Evolutionary conservation across 345 rosid species (phyloP), one percentile per base, ranked within the genome.

Genomic region (Hypericum androsaemum): DNA sequence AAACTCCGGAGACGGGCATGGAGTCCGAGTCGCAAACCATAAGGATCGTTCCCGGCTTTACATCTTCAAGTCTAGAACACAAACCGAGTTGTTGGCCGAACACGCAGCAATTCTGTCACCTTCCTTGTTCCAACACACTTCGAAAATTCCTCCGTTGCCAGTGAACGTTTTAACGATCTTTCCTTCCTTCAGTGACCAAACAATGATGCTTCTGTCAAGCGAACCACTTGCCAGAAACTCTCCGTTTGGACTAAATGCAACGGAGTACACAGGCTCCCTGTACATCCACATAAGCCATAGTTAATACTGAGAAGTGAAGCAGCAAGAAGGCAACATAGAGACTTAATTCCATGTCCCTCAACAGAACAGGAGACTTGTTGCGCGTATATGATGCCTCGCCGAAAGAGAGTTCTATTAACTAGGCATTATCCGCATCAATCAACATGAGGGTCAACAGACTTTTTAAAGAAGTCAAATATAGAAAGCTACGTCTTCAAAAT

Each of bases 171-270:
- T 88, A 46, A 88, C 83, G 3, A 94, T 76, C 77, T 82, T 94
- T 28, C 83, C 82, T 61, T 94, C 97, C 71, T 86, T 94, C 47
- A 88, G 56, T 7, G 99, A 92, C 99, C 99, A 92, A 40, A 92
- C 67, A 66, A 81, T 94, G 47, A 92, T 79, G 48, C 94, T 85
- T 64, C 51, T 83, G 74, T 92, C 99, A 13, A 86, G 72, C 8
- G 99, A 94, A 38, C 99, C 99, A 51, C 95, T 88, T 8, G 95
- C 99, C 56, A 94, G 69, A 69, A 74, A 94, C 71, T 94, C 96
- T 10, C 97, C 97, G 40, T 86, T 88, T 37, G 99, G 99, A 69
- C 99, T 88, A 73, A 94, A 94, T 57, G 99, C 99, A 35, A 94
- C 79, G 0, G 99, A 83, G 69, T 86, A 94, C 39, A 94, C 95